A percentile compares a stretch with the other conserved stretches of the same genome.
Conservation (phyloP, 495 filamentous ascomycete genomes). For the Aspergillus avenaceus region DNA sequence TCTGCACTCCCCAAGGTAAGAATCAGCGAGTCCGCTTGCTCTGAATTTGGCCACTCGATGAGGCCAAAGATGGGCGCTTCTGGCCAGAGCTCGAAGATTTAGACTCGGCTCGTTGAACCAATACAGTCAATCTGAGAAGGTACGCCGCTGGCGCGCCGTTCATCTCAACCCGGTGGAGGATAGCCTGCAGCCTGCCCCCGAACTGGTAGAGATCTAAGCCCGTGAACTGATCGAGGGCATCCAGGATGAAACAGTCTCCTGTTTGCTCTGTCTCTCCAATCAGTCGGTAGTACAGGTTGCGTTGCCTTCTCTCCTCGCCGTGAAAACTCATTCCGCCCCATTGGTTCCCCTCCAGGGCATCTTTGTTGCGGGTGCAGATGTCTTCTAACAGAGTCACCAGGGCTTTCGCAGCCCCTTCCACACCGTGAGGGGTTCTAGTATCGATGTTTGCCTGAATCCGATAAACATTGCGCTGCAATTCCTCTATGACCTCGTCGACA, state of each 20-base stretch:
- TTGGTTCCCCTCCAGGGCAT: constrained; percentile 35
- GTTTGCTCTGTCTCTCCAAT: constrained; percentile 38
- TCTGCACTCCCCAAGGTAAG: neutral
- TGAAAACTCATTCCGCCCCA: constrained; percentile 36
- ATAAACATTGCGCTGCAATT: constrained; percentile 31
- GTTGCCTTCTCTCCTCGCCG: constrained; percentile 44
- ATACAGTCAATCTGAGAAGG: constrained; percentile 26
- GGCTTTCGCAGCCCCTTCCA: constrained; percentile 35
- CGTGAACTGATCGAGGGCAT: constrained; percentile 36
- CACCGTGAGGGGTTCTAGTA: constrained; percentile 32
- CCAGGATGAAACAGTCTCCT: constrained; percentile 38
- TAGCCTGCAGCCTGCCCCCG: constrained; percentile 25
- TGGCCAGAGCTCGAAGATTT: constrained; percentile 21
- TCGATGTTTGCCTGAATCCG: constrained; percentile 34
- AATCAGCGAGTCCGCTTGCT: constrained; percentile 36
- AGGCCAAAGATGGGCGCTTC: constrained; percentile 33
- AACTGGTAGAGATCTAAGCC: constrained; percentile 30
- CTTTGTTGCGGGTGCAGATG: constrained; percentile 41
- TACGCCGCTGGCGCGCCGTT: constrained; percentile 36
- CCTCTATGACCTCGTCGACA: constrained; percentile 28
- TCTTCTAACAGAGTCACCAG: constrained; percentile 42
- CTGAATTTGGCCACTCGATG: constrained; percentile 21
- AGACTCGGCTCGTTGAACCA: constrained; percentile 31
- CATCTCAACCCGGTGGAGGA: constrained; percentile 36
- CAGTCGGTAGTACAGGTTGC: constrained; percentile 47